A percentile compares a stretch with the other conserved stretches of the same genome.
phyloP scores from a whole-genome alignment of 768 basidiomycete genomes.

The Auriculariales sp. region DNA sequence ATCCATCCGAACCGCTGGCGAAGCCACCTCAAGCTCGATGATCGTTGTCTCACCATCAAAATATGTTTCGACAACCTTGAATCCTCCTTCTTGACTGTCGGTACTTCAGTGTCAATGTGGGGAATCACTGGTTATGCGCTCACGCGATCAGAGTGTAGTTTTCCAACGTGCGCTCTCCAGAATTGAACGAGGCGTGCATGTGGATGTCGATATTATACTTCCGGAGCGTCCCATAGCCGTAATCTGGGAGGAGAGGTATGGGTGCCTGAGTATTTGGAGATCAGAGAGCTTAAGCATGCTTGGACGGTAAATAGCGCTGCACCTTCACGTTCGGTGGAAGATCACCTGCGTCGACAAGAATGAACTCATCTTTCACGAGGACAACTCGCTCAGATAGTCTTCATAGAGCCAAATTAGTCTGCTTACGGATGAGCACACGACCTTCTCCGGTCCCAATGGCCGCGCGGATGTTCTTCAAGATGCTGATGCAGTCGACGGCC shows the following conservation, averaged over 20 bases:
- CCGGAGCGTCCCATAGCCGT: slow-evolving; percentile 25
- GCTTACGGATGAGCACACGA: slow-evolving; percentile 24
- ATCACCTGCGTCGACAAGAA: too few relatives aligned
- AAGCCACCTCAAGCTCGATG: slow-evolving; percentile 1
- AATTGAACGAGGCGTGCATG: slow-evolving; percentile 29
- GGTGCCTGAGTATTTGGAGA: slow-evolving; percentile 19
- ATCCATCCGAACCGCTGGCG: too few relatives aligned
- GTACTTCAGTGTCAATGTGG: neutral
- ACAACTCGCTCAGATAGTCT: neutral
- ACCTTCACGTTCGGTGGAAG: neutral
- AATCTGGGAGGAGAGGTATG: slow-evolving; percentile 32
- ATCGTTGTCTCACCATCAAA: slow-evolving; percentile 18
- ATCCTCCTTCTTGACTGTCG: slow-evolving; percentile 12
- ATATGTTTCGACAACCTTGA: slow-evolving; percentile 25
- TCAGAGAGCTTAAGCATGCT: neutral
- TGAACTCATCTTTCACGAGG: slow-evolving; percentile 20
- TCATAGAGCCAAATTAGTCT: slow-evolving; percentile 6
- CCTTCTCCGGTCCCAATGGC: slow-evolving; percentile 21
- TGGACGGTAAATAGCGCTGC: neutral
- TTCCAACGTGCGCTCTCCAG: slow-evolving; percentile 27
- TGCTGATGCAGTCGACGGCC: slow-evolving; percentile 18
- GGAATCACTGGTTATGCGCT: slow-evolving; percentile 3
- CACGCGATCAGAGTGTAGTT: slow-evolving; percentile 25
- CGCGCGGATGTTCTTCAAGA: slow-evolving; percentile 21
- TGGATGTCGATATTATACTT: slow-evolving; percentile 30